Evolutionary conservation across 2,329 filamentous ascomycete genomes (phyloP), one percentile per base, ranked within the genome.

Genomic region (Phaeoacremonium minimum): DNA sequence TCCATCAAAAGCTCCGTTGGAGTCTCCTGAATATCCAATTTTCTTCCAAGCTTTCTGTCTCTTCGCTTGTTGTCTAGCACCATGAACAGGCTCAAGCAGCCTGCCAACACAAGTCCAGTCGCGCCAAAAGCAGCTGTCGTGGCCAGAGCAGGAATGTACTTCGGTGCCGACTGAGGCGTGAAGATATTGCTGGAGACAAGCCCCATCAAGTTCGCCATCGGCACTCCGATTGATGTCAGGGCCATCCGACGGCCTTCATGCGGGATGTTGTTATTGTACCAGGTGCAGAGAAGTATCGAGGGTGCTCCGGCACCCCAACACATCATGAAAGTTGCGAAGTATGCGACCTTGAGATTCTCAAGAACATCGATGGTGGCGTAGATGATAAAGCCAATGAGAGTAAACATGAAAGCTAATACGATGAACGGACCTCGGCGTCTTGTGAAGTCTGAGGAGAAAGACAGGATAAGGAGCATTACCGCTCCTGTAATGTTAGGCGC

Each of bases 401-500:
- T 18, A 4, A 30, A 28, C 15, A 36, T n/a, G 16, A 36, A 28
- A 13, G 34, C 13, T 12, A 18, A 30, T 1, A 28, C 26, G 5
- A 36, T n/a, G 14, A 30, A 29, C 7, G 22, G 15, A 6, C 26
- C 28, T 15, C 34, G 15, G 18, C 31, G 28, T 11, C 34, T 26
- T 26, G 31, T 30, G 13, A 18, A 18, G 28, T 36, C 34, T 4
- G 34, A 36, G 12, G 26, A 30, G 12, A 13, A 30, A 9, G 34
- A 26, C 18, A 28, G 30, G 16, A 22, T 15, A 8, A 30, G 12
- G 18, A 36, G 18, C 9, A 15, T 14, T n/a, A 75, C 73, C 0
- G 85, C 85, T 2, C 86, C 87, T 0, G 76, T 77, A 31, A 87
- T 71, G 49, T 90, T 90, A 2, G 87, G 87, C 0, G 86, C 87